Evolutionary conservation across 345 rosid genomes (phyloP).

Genomic region (Eucalyptus leucophloia): DNA sequence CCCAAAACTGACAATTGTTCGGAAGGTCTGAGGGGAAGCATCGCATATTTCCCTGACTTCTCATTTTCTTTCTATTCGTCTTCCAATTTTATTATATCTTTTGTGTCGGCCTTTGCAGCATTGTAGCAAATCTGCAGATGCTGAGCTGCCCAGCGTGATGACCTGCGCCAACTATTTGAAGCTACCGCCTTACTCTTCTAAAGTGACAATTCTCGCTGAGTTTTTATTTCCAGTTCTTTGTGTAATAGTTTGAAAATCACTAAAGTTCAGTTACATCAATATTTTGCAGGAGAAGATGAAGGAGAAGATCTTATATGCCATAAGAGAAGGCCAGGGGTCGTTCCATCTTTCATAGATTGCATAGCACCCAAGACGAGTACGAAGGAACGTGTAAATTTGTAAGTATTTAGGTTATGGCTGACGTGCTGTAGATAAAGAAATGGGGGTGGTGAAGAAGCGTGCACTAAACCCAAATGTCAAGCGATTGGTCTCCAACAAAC

Average conservation of each 20-base stretch:
- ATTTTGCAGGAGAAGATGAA: constrained; percentile 77
- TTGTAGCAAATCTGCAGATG: constrained; percentile 50
- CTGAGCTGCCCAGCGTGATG: constrained; percentile 94
- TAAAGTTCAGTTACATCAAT: background rate
- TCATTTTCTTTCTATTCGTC: background rate
- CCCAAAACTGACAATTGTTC: constrained; percentile 88
- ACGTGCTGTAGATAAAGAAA: background rate
- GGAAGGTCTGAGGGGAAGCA: constrained; percentile 42
- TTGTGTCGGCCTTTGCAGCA: constrained; percentile 27
- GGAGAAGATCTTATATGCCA: constrained; percentile 80
- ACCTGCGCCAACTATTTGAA: constrained; percentile 96
- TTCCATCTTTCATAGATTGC: constrained; percentile 77
- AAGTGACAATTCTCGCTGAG: constrained; percentile 27
- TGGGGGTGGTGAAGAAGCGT: background rate
- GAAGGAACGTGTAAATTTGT: constrained; percentile 23
- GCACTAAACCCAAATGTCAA: background rate
- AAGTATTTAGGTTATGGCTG: constrained; percentile 11
- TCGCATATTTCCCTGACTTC: background rate
- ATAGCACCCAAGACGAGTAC: background rate
- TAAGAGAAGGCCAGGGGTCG: constrained; percentile 95
- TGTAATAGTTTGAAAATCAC: background rate
- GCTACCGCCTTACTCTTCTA: constrained; percentile 87
- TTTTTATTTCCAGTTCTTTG: background rate
- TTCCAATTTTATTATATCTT: background rate
- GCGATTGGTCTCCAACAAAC: background rate